Conservation (phyloP, 2,329 filamentous ascomycete genomes). For the Camillea tinctor region DNA sequence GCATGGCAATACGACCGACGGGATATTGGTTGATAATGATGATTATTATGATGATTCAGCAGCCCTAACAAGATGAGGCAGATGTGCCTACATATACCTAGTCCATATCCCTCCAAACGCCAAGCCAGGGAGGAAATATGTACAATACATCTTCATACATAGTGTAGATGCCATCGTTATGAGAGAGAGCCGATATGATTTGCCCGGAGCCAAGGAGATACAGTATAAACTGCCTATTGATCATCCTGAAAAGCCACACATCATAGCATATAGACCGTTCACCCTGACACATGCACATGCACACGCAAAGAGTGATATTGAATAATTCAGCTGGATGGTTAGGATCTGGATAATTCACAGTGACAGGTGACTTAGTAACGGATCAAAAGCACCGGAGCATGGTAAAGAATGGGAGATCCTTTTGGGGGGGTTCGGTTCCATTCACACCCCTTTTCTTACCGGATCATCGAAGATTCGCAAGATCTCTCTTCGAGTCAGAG, state of each 20-base stretch:
- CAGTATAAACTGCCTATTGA: background rate
- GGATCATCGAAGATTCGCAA: background rate
- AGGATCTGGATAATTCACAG: background rate
- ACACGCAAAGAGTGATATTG: background rate
- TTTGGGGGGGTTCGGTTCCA: background rate
- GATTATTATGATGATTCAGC: background rate
- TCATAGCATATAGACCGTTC: background rate
- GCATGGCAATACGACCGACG: background rate
- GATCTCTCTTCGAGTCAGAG: background rate
- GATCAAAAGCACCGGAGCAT: background rate
- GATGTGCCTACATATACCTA: background rate
- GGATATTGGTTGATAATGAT: background rate
- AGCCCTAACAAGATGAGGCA: background rate
- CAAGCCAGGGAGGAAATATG: background rate
- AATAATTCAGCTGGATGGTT: background rate
- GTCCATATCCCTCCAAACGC: background rate
- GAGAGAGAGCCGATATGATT: background rate
- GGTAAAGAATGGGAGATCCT: background rate
- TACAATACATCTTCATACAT: background rate
- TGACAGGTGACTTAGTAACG: background rate
- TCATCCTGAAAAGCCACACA: background rate
- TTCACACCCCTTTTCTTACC: background rate
- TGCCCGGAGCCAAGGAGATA: background rate
- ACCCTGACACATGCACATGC: background rate
- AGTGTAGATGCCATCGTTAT: background rate